Evolutionary conservation across 805 yeast species (phyloP), one percentile per base, ranked within the genome.

Genomic region (Hanseniaspora taiwanica): DNA sequence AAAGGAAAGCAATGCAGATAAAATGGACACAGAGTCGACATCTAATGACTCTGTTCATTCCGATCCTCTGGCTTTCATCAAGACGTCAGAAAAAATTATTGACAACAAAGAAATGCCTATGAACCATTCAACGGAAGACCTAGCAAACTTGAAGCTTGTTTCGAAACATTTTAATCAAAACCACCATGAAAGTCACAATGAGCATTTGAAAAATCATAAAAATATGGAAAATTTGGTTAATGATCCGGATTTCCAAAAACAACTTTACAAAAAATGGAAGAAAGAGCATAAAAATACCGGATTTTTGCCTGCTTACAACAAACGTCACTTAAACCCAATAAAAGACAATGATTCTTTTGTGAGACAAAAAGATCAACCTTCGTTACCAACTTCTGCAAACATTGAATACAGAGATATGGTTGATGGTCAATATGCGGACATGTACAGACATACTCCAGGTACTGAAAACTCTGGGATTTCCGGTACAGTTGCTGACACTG

Each of bases 231-330:
- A 18, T 16, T 23, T 42, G 7, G 38, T 38, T 7, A 38, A 31
- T n/a, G 41, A 42, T 35, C 44, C 44, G 4, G 19, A 38, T 4
- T 42, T 21, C 44, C 50, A 25, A 50, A 46, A 36, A 38, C 48
- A 40, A 32, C 21, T 42, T 16, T 33, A 45, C 39, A 29, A 36
- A 18, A 27, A 35, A 21, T 39, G 35, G 47, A 42, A 41, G 37
- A 36, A 38, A 6, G 17, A 14, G 16, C 32, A 37, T 13, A 20
- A 23, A 19, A 21, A 23, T 10, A 20, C 6, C n/a, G 24, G 27
- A 36, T 18, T n/a, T n/a, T 32, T 38, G 29, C n/a, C 31, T 24
- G 32, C 14, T 20, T 27, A 18, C 16, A 24, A 39, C 32, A 27
- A 18, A 29, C 5, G 24, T 3, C 27, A 14, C 16, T 17, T 3